phyloP scores from a whole-genome alignment of 169 alveolate species.

The Amoebophrya sp. region DNA sequence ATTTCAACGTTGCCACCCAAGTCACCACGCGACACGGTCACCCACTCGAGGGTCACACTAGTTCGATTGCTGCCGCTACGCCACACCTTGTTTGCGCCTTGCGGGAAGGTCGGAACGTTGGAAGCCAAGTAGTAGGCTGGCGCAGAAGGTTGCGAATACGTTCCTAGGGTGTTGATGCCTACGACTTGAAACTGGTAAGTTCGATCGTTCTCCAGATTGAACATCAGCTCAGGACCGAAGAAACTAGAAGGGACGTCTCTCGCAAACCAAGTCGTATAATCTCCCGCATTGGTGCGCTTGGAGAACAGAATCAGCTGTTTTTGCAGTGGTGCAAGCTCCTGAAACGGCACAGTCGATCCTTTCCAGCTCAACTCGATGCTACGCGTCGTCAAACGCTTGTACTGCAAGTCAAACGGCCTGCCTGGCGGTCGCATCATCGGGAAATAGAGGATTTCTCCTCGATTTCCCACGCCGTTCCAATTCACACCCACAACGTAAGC shows the following conservation, averaged over 20 bases:
- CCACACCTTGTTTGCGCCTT: neutral
- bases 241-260: neutral
- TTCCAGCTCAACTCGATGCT: neutral
- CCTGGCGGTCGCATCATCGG: conserved; percentile 27
- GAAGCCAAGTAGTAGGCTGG: neutral
- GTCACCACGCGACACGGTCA: neutral
- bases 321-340: neutral
- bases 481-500: neutral
- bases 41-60: neutral
- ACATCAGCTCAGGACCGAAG: neutral
- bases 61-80: neutral
- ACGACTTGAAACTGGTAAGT: neutral
- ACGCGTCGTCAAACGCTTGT: neutral
- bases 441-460: neutral
- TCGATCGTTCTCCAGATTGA: neutral
- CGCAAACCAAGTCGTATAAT: neutral
- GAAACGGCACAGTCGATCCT: conserved; percentile 4
- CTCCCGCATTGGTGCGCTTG: neutral
- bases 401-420: neutral
- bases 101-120: neutral
- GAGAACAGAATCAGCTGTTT: neutral
- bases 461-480: neutral
- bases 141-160: neutral
- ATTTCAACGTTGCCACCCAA: neutral
- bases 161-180: conserved; percentile 4